Evolutionary conservation across 257 asterid genomes (phyloP).

Genomic region (Lantana camara): DNA sequence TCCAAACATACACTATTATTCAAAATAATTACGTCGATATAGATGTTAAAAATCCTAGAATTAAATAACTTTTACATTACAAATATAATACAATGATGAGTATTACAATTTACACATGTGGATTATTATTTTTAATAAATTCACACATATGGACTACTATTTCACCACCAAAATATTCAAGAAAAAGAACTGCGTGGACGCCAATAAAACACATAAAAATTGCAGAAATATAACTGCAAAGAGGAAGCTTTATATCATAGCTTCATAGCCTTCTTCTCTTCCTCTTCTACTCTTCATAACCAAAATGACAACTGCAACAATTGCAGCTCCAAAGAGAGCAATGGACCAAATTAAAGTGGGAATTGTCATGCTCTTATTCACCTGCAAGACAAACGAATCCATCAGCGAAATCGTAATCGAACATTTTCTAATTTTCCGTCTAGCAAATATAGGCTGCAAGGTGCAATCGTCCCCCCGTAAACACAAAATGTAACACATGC

Average conservation of each 20-base stretch:
- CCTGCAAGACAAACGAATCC: constrained; percentile 22
- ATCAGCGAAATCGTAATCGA: no score
- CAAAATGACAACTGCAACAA: constrained; percentile 23
- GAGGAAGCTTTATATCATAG: constrained; percentile 25
- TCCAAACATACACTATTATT: no score
- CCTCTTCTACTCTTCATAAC: constrained; percentile 25
- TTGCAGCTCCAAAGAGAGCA: constrained; percentile 29
- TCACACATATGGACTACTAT: not conserved
- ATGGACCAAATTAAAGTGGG: constrained; percentile 29
- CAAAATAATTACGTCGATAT: no score
- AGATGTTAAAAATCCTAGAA: no score
- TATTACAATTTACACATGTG: not conserved
- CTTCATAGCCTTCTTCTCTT: constrained; percentile 42
- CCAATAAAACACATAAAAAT: not conserved
- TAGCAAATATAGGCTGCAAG: no score
- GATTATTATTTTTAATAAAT: not conserved
- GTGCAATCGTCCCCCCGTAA: no score
- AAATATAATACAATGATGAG: no score
- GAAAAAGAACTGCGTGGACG: not conserved
- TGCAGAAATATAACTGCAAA: not conserved
- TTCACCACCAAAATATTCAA: not conserved
- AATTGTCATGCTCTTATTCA: constrained; percentile 10
- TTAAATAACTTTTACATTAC: no score
- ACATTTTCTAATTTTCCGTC: no score
- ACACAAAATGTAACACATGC: no score